Conservation (phyloP, 148 eudicot species). For the Limonium bicolor region DNA sequence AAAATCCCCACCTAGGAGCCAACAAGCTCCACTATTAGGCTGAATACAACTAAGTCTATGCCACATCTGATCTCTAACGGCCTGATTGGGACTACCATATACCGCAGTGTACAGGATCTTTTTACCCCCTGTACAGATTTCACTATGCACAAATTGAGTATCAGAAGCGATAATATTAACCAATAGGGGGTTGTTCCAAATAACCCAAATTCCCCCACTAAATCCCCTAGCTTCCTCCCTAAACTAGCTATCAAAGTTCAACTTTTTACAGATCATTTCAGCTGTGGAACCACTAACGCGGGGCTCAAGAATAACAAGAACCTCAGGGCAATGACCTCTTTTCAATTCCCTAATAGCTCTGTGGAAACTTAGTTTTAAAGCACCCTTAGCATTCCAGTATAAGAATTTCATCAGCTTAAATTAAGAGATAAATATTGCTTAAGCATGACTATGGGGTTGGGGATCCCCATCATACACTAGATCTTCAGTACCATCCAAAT, state of each 20-base stretch:
- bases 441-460: no score
- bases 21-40: no score
- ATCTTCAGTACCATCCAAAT: no score
- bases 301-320: not conserved
- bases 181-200: not conserved
- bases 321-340: not conserved
- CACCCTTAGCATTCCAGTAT: not conserved
- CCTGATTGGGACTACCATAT: not conserved
- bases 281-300: not conserved
- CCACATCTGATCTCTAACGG: no score
- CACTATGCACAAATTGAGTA: not conserved
- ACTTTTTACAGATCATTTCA: not conserved
- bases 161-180: not conserved
- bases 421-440: no score
- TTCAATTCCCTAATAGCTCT: not conserved
- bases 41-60: no score
- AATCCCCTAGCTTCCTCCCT: not conserved
- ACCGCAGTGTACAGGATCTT: not conserved
- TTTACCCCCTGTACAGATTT: not conserved
- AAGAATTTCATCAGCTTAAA: not conserved
- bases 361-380: not conserved
- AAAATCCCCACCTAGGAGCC: no score
- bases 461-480: no score
- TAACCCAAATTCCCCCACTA: not conserved
- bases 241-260: not conserved